A percentile compares a stretch with the other conserved stretches of the same genome.
phyloP scores from a whole-genome alignment of 495 filamentous ascomycete genomes.

The Rostrohypoxylon terebratum region DNA sequence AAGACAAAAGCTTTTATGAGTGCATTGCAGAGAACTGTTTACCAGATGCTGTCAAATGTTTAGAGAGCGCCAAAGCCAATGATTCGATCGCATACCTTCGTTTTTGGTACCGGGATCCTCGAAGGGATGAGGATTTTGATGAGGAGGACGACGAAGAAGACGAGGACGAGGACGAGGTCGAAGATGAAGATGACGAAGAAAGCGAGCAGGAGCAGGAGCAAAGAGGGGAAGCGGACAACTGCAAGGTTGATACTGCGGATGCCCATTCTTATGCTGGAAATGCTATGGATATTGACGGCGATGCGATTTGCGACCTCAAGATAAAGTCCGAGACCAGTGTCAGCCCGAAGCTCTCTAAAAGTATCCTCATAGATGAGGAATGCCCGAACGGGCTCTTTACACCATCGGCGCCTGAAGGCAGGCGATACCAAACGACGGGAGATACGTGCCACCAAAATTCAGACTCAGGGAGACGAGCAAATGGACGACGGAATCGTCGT shows the following conservation, averaged over 20 bases:
- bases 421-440: conserved; percentile 10
- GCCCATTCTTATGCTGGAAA: conserved; percentile 29
- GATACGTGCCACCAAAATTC: conserved; percentile 24
- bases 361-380: conserved; percentile 2
- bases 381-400: not conserved
- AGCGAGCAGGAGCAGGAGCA: conserved; percentile 29
- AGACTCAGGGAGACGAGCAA: conserved; percentile 22
- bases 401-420: conserved; percentile 3
- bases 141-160: conserved; percentile 52
- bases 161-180: conserved; percentile 51
- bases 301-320: conserved; percentile 14
- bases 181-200: conserved; percentile 50
- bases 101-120: conserved; percentile 87
- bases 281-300: conserved; percentile 54
- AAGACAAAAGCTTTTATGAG: conserved; percentile 81
- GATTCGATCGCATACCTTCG: conserved; percentile 93
- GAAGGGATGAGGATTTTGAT: conserved; percentile 53
- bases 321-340: conserved; percentile 35
- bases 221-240: conserved; percentile 26
- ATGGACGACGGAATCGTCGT: conserved; percentile 24
- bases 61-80: conserved; percentile 91
- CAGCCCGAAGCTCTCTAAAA: conserved; percentile 33
- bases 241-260: conserved; percentile 44
- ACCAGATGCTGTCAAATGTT: conserved; percentile 76
- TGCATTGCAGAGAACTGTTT: conserved; percentile 83